Conservation (phyloP, 306 rosid species). For the Trifolium fragiferum region DNA sequence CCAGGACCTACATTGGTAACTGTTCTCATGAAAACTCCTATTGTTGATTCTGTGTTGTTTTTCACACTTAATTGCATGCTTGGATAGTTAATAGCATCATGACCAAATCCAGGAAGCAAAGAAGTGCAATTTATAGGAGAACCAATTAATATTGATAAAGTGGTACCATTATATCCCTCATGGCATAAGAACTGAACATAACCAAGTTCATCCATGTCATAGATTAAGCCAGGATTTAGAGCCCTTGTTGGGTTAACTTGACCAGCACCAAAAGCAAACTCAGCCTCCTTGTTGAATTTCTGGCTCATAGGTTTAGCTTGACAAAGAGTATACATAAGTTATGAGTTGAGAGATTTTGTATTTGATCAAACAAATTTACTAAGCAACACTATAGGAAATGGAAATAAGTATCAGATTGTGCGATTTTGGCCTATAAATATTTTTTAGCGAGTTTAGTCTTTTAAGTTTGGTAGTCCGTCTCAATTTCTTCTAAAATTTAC, state of each 20-base stretch:
- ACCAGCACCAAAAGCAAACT: conserved; percentile 81
- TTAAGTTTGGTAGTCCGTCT: too few species aligned
- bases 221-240: conserved; percentile 69
- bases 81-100: conserved; percentile 86
- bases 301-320: conserved; percentile 79
- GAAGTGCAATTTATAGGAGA: conserved; percentile 66
- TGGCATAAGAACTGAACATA: conserved; percentile 79
- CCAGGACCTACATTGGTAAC: conserved; percentile 86
- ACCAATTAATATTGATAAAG: conserved; percentile 55
- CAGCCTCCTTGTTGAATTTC: conserved; percentile 59
- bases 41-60: conserved; percentile 38
- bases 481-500: too few species aligned
- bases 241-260: conserved; percentile 75
- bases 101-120: conserved; percentile 64
- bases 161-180: conserved; percentile 69
- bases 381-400: background rate
- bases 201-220: conserved; percentile 64
- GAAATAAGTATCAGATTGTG: background rate
- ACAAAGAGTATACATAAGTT: conserved; percentile 16
- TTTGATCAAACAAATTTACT: background rate
- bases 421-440: too few species aligned
- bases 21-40: conserved; percentile 58
- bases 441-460: too few species aligned
- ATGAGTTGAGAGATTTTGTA: background rate
- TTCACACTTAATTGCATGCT: conserved; percentile 64